Evolutionary conservation across 495 filamentous ascomycete genomes (phyloP), one percentile per base, ranked within the genome.

Genomic region (Sordaria brevicollis): DNA sequence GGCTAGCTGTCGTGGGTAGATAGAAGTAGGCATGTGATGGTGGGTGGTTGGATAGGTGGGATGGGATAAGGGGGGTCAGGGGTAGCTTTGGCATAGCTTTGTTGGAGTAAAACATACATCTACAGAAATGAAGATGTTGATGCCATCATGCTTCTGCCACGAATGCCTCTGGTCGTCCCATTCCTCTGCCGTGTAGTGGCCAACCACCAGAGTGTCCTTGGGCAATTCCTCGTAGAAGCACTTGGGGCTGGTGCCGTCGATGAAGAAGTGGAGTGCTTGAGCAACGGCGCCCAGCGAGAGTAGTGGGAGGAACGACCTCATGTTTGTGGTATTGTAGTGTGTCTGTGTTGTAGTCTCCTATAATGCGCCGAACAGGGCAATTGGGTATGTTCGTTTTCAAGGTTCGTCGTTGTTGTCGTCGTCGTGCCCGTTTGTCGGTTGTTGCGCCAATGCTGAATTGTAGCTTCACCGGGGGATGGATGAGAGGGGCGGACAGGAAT

Each of bases 211-310:
- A 2, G 95, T 99, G 82, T 97, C 96, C 83, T 98, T 97, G 65
- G 94, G 83, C 62, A 99, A 87, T 81, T 98, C 96, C 84, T 99
- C 95, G 82, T 91, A 97, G 89, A 99, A 98, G 82, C 95, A 99
- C 79, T 92, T 93, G 72, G 89, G 87, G 73, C 84, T 83, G 17
- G 87, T 86, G 73, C 90, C 91, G 76, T 98, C 94, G 80, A 98
- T 89, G 85, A 92, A 97, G 87, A 99, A 97, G 88, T 97, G 93
- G 69, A 99, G 88, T 41, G 92, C 93, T 72, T 92, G 89, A 65
- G 89, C 87, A 71, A 83, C 75, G 65, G 82, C 72, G 78, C 79
- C 76, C 73, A 87, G 78, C 38, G 81, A 81, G 35, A 86, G 81
- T 66, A 88, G 78, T 29, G 83, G 79, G 71, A 86, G 79, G 74